Base-by-base conservation (phyloP, 1,139 yeast species). In the Scheffersomyces segobiensis region DNA sequence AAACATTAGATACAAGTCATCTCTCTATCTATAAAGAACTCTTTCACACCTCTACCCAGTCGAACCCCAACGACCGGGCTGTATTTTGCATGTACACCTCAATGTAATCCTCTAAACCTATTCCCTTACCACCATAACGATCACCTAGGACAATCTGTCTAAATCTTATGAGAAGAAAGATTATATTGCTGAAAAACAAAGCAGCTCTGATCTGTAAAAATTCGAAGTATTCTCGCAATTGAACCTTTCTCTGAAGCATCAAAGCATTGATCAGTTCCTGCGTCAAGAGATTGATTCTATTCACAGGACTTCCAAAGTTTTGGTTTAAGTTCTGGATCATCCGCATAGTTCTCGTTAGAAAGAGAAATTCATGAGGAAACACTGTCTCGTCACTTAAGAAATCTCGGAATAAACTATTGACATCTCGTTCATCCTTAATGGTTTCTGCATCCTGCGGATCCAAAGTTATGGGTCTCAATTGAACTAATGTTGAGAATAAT, bases 241-340 rank as follows among this genome's bases (percentile, higher is more conserved):
- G 63, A 65, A 22, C 67, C 68, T 59, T 46, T 63, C 58, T 53
- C 17, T 63, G 59, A 32, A 55, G 42, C 3, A 61, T 60, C 60
- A 66, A 65, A n/a, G 73, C 65, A 57, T 67, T 65, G 6, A 79
- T 66, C 60, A 91, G 89, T 59, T 84, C 84, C 46, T 73, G 70
- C 0, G 91, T 90, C 60, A 90, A 76, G 52, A 87, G 68, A 60
- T 87, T 86, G 63, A 90, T 75, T 57, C 96, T 77, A 68, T 90
- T 90, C 19, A 89, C 89, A 0, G 95, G 95, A 21, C 91, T 85
- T 3, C 89, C 92, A 69, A 85, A 84, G 56, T 75, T 76, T 63
- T 84, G 85, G 68, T 90, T 90, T 64, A 88, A 72, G 49, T 87
- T 87, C 69, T 89, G 95, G 57, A 90, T 82, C 77, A 89, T 88